phyloP scores from a whole-genome alignment of 1,139 yeast species.

The Diutina sp. region DNA sequence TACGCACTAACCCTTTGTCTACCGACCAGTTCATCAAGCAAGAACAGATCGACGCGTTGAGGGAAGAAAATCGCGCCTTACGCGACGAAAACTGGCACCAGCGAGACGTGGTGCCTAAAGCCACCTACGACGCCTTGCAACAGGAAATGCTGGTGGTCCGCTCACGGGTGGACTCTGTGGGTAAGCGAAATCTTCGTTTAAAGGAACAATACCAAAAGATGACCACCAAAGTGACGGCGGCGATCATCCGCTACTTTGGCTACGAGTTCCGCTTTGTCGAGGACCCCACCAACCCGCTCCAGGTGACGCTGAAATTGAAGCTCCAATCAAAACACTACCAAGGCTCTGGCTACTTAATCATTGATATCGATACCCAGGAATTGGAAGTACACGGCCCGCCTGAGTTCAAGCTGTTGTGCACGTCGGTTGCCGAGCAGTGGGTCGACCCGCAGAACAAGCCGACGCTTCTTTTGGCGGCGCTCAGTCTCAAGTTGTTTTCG shows the following conservation, averaged over 20 bases:
- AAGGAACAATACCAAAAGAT: constrained; percentile 55
- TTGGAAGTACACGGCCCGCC: constrained; percentile 29
- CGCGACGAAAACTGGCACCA: constrained; percentile 10
- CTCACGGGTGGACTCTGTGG: constrained; percentile 33
- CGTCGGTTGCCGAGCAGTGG: constrained; percentile 53
- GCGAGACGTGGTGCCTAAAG: constrained; percentile 32
- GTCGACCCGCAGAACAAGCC: constrained; percentile 57
- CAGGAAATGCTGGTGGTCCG: constrained; percentile 40
- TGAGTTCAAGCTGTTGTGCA: constrained; percentile 37
- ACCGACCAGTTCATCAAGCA: constrained; percentile 53
- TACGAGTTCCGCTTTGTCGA: constrained; percentile 62
- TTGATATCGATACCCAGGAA: constrained; percentile 23
- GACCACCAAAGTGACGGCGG: constrained; percentile 60
- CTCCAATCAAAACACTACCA: constrained; percentile 43
- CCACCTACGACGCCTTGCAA: constrained; percentile 54
- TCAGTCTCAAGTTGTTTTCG: constrained; percentile 46
- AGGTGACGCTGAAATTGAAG: constrained; percentile 39
- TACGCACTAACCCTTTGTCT: constrained; percentile 56
- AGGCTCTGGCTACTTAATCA: constrained; percentile 16
- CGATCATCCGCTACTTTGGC: constrained; percentile 61
- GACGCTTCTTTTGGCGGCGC: constrained; percentile 70
- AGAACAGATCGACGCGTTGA: constrained; percentile 36
- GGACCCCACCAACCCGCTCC: constrained; percentile 40
- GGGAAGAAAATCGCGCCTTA: constrained; percentile 51
- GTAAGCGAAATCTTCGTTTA: constrained; percentile 48